Conservation (phyloP, 345 rosid species). For the Sapria himalayana region DNA sequence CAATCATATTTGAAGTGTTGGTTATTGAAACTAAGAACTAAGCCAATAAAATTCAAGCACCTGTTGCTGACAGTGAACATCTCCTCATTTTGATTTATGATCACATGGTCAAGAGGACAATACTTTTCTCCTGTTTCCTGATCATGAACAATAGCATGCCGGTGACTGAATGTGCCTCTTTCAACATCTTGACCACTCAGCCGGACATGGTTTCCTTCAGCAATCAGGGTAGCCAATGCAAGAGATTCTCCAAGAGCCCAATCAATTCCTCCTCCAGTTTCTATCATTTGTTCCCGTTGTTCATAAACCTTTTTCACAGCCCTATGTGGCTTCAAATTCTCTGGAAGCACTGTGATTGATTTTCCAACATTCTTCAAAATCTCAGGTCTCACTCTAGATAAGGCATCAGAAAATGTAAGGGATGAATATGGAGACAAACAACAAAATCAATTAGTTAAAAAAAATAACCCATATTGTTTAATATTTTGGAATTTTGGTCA, state of each 20-base stretch:
- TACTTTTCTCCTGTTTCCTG: slow-evolving; percentile 55
- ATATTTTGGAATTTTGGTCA: no score
- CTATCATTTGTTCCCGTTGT: slow-evolving; percentile 56
- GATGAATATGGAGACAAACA: not conserved
- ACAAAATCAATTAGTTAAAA: not conserved
- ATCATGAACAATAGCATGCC: slow-evolving; percentile 60
- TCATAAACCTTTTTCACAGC: slow-evolving; percentile 67
- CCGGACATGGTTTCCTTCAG: slow-evolving; percentile 80
- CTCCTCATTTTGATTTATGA: slow-evolving; percentile 49
- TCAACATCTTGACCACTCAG: slow-evolving; percentile 87
- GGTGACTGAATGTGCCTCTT: slow-evolving; percentile 73
- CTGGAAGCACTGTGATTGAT: slow-evolving; percentile 47
- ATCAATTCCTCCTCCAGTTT: slow-evolving; percentile 66
- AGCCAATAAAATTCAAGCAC: no score
- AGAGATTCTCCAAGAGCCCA: slow-evolving; percentile 78
- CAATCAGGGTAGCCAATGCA: slow-evolving; percentile 55
- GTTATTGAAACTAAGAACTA: no score
- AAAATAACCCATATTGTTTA: no score
- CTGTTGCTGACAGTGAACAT: slow-evolving; percentile 84
- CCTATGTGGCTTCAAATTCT: slow-evolving; percentile 52
- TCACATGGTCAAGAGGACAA: slow-evolving; percentile 56
- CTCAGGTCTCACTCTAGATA: slow-evolving; percentile 58
- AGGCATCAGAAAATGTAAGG: slow-evolving; percentile 3
- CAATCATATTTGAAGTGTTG: no score
- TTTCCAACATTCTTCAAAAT: slow-evolving; percentile 67